Evolutionary conservation across 2,329 filamentous ascomycete genomes (phyloP), one percentile per base, ranked within the genome.

Genomic region (Aspergillus sp.): DNA sequence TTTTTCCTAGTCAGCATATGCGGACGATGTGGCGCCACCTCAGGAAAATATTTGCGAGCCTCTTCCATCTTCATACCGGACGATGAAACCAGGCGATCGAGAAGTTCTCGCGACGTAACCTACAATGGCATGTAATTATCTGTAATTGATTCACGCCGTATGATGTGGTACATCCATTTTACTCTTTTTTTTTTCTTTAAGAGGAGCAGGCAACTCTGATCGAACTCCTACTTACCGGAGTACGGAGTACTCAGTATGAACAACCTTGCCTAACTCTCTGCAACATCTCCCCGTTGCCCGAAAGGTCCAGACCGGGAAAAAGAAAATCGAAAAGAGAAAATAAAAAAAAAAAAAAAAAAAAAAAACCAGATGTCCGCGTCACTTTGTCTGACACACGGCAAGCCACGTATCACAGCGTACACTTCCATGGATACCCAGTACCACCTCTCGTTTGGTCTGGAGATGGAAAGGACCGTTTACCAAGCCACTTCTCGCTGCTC

Each of bases 11-110:
- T 32, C 24, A n/a, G 45, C 45, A 47, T 31, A 53, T 51, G 52
- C 53, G 58, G 56, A 63, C 55, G 50, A 46, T 36, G 53, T 54
- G 58, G 61, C 60, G 60, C 60, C 61, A 63, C 61, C 56, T 42
- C 6, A 56, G 54, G 54, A 49, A 49, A 55, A 39, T 32, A 45
- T 47, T 49, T 31, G 47, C 49, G 20, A 49, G 11, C 10, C 26
- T 29, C 26, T 29, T 29, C 7, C 1, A 29, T 26, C 26, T 6
- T 26, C 26, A 26, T 9, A 26, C 7, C 26, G 20, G 20, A 20
- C 20, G 20, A 20, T 46, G 16, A 20, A 46, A 46, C 42, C 18
- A 22, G 22, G 22, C 22, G 22, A 22, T 24, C 24, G 24, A 46
- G 26, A 16, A 42, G 39, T 42, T 14, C 12, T 42, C 14, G 39